phyloP scores from a whole-genome alignment of 2,329 filamentous ascomycete species.

The Pestalotiopsis sp. region DNA sequence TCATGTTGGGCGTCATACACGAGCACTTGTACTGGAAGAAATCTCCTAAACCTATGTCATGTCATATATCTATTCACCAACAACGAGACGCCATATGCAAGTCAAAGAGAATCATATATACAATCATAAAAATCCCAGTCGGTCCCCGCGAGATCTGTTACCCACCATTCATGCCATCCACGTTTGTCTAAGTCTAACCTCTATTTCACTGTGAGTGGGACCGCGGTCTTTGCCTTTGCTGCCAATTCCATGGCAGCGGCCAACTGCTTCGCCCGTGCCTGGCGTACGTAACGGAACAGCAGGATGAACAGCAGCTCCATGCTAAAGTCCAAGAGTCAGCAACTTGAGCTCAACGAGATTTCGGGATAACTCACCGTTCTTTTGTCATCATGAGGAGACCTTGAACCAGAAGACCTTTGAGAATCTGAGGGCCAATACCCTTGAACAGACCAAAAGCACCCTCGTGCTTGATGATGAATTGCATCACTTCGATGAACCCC shows the following conservation, averaged over 20 bases:
- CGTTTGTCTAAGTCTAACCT: background rate
- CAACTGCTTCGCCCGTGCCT: conserved; percentile 70
- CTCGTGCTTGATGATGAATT: conserved; percentile 88
- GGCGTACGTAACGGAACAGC: conserved; percentile 79
- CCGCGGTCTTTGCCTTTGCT: conserved; percentile 56
- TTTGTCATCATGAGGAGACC: conserved; percentile 99
- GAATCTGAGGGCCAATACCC: conserved; percentile 90
- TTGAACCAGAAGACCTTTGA: conserved; percentile 92
- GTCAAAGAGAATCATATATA: background rate
- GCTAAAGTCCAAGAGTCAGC: conserved; percentile 42
- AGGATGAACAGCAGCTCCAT: conserved; percentile 89
- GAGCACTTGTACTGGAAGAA: no score
- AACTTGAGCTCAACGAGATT: background rate
- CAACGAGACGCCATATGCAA: background rate
- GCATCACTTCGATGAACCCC: conserved; percentile 92
- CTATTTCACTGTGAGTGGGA: conserved; percentile 43
- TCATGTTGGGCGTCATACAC: no score
- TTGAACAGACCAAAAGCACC: conserved; percentile 88
- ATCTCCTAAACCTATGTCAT: background rate
- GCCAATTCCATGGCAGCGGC: conserved; percentile 67
- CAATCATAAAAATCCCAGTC: background rate
- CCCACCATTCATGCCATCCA: background rate
- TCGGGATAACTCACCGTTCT: conserved; percentile 67
- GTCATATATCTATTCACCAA: background rate
- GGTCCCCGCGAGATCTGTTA: background rate